A percentile compares a stretch with the other conserved stretches of the same genome.
Conservation (phyloP, 129 eudicot genomes). For the Helianthus tuberosus region DNA sequence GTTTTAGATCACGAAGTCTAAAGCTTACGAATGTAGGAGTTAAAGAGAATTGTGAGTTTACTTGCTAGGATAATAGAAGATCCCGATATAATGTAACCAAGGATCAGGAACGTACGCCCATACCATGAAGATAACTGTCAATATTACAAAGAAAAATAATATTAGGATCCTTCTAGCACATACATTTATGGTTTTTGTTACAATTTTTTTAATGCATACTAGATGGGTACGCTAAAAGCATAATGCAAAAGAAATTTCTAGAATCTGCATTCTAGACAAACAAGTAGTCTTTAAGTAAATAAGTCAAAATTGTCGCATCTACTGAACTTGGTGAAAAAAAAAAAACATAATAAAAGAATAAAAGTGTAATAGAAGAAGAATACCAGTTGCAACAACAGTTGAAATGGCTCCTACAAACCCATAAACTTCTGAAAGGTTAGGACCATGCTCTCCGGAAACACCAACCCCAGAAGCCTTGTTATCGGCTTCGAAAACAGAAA, state of each 20-base stretch:
- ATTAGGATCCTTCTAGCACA: constrained; percentile 12
- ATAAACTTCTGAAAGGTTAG: constrained; percentile 88
- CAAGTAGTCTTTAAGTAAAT: no score
- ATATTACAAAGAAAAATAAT: constrained; percentile 10
- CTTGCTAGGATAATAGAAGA: constrained; percentile 93
- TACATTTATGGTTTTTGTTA: background rate
- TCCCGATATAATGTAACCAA: constrained; percentile 86
- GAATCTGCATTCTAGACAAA: no score
- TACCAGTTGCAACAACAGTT: constrained; percentile 81
- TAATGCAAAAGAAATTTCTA: background rate
- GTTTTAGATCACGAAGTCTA: background rate
- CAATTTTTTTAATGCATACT: background rate
- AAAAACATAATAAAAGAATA: background rate
- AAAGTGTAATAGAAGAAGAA: background rate
- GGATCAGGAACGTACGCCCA: constrained; percentile 95
- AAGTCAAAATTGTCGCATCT: no score
- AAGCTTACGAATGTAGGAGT: background rate
- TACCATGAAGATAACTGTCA: constrained; percentile 64
- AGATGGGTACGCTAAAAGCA: background rate
- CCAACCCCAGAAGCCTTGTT: constrained; percentile 56
- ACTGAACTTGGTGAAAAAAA: background rate
- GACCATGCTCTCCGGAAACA: constrained; percentile 77
- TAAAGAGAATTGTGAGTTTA: constrained; percentile 20
- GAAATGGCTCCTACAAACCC: constrained; percentile 96
- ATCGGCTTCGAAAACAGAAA: constrained; percentile 56